Base-by-base conservation (phyloP, 1,284 basidiomycete species). In the Farysia itapuensis region DNA sequence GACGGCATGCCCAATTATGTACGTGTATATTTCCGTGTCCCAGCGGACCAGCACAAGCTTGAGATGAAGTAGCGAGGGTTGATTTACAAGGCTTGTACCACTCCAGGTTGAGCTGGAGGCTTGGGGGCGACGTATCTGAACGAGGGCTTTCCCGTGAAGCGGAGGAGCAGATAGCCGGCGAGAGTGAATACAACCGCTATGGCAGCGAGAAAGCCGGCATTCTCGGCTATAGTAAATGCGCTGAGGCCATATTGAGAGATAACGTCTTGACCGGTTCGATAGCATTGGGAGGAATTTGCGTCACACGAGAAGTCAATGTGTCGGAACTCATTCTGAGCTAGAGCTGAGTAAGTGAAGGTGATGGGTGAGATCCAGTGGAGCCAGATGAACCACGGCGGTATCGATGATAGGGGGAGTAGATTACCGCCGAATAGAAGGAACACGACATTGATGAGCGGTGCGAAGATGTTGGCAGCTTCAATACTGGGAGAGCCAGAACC, bases 341-440 rank as follows among this genome's bases (percentile, higher is more conserved):
- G 21, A 2, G 66, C 66, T 20, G 50, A 44, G 29, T 56, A 64
- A 15, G 56, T 45, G 42, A 67, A 69, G 5, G 65, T 69, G 49
- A 69, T 53, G 5, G 66, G 66, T 7, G 64, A 67, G 26, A 67
- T 53, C 48, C 50, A 67, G 16, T 54, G 49, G 14, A 67, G 26
- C 58, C 59, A 67, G 28, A 64, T 42, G 32, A 68, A 64, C 53
- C 59, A 69, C 2, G 63, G 63, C 3, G 65, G 65, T 18, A 63
- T 63, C 6, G 46, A 47, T 2, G 43, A 47, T 4, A 58, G 41
- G 8, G 66, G 66, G 4, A 69, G 33, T 8, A 69, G 35, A 23
- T 65, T 67, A 3, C 61, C 59, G 19, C 64, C 66, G 14, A 69
- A 69, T 9, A 69, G 56, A 3, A 69, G 44, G 37, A 63, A 66